Base-by-base conservation (phyloP, 257 asterid genomes). In the Plectranthus barbatus region DNA sequence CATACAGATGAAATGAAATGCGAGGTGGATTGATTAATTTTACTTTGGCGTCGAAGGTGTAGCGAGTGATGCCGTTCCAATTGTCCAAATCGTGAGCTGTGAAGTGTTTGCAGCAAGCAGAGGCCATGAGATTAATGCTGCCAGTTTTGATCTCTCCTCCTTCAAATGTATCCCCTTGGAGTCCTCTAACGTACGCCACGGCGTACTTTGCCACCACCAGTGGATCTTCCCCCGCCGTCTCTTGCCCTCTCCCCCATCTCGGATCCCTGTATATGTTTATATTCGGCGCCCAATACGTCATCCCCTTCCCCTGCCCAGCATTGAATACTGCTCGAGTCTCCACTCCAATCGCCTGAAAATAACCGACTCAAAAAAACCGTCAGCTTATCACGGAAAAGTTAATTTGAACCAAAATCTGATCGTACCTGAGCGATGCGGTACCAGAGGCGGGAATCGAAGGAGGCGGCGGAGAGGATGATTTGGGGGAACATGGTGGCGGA, bases 191-290 rank as follows among this genome's bases (percentile, higher is more conserved):
- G 67, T 79, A 85, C 10, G 94, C 80, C 63, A 86, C 81, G 3
- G 86, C 84, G 41, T 89, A 86, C 13, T 77, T 72, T 20, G 85
- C 86, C 3, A 84, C 83, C 3, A 80, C 72, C 63, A 51, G 18
- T 13, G 95, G 95, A 71, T 86, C 95, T 67, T 89, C 96, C 1
- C 96, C 95, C 1, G 95, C 72, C 6, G 95, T 89, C 69, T 89
- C 95, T 60, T 89, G 96, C 4, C 96, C 96, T 71, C 96, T 84
- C 1, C 95, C 95, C 95, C 91, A 89, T 67, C 96, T 76, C 11
- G 95, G 96, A 64, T 89, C 96, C 70, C 96, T 69, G 18, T 66
- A 88, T 66, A 88, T 84, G 60, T 88, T 88, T 51, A 84, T 81
- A 24, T 88, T 88, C 14, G 95, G 96, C 7, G 96, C 86, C 96